A percentile compares a stretch with the other conserved stretches of the same genome.
These are phyloP conservation scores for Sclerotinia borealis DNA, from an alignment of 2,329 filamentous ascomycete genomes.

Conservation along the genomic window DNA sequence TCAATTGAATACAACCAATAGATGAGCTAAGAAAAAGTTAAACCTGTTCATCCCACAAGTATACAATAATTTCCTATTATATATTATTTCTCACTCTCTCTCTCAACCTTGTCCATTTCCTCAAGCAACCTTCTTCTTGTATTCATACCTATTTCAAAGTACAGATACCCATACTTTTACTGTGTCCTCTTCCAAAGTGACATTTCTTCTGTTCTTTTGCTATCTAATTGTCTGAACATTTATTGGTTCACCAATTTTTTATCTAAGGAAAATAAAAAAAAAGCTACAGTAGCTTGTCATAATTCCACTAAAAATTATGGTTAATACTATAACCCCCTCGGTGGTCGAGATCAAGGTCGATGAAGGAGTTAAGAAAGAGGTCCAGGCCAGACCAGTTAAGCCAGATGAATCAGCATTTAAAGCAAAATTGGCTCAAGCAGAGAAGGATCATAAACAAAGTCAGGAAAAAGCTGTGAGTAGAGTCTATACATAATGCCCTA, in stretches of 20 bases:
- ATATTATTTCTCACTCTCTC: neutral
- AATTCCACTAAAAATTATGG: slow-evolving; percentile 35
- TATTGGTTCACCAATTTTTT: neutral
- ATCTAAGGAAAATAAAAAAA: neutral
- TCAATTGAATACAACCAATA: neutral
- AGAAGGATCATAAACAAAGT: slow-evolving; percentile 77
- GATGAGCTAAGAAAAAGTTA: neutral
- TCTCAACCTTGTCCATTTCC: neutral
- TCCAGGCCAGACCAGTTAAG: slow-evolving; percentile 57
- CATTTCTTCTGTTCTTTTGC: neutral
- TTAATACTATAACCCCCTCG: slow-evolving; percentile 39
- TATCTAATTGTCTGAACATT: slow-evolving; percentile 3
- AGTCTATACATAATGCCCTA: neutral
- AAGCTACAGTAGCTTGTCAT: neutral
- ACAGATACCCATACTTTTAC: neutral
- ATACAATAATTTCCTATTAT: neutral
- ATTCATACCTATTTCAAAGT: neutral
- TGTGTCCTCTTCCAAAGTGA: neutral
- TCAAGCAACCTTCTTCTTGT: neutral
- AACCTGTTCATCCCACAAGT: slow-evolving; percentile 7
- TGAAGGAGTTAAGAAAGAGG: slow-evolving; percentile 31
- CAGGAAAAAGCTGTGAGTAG: slow-evolving; percentile 62
- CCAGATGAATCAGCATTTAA: slow-evolving; percentile 85
- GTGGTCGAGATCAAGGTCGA: slow-evolving; percentile 38
- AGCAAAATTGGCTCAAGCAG: slow-evolving; percentile 67